Evolutionary conservation across 2,329 filamentous ascomycete genomes (phyloP).

Genomic region (Xylariaceae sp.): DNA sequence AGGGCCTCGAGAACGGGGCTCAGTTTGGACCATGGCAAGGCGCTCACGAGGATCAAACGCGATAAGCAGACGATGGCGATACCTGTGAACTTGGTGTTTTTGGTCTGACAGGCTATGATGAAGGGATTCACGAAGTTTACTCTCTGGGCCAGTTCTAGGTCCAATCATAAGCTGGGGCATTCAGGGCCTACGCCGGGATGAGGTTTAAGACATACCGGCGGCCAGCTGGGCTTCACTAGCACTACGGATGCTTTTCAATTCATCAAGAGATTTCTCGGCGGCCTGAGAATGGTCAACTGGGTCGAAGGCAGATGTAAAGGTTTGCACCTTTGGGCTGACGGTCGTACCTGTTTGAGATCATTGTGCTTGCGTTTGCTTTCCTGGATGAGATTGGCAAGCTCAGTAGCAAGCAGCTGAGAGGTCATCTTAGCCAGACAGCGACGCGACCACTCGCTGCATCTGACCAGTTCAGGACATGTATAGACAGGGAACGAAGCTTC

Average conservation of each 20-base stretch:
- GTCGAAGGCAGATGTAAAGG: neutral
- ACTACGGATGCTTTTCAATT: slow-evolving; percentile 72
- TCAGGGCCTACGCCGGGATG: too few relatives aligned
- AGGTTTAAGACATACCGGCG: slow-evolving; percentile 50
- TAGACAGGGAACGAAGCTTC: too few relatives aligned
- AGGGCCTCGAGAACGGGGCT: slow-evolving; percentile 85
- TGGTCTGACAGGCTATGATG: slow-evolving; percentile 84
- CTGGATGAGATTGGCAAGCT: slow-evolving; percentile 86
- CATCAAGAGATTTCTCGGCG: slow-evolving; percentile 88
- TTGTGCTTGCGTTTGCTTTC: slow-evolving; percentile 94
- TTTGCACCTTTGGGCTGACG: slow-evolving; percentile 6
- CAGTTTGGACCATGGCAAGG: slow-evolving; percentile 73
- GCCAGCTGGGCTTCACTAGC: slow-evolving; percentile 74
- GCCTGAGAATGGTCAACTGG: slow-evolving; percentile 50
- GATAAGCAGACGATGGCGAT: slow-evolving; percentile 88
- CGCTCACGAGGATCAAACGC: slow-evolving; percentile 76
- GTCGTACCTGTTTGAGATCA: slow-evolving; percentile 73
- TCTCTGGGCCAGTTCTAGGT: slow-evolving; percentile 73
- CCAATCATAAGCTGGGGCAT: too few relatives aligned
- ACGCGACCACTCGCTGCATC: too few relatives aligned
- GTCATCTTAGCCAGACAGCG: slow-evolving; percentile 62
- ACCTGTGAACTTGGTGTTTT: slow-evolving; percentile 83
- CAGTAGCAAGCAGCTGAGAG: slow-evolving; percentile 80
- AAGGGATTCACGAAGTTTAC: slow-evolving; percentile 89
- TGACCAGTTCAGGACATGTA: too few relatives aligned